Evolutionary conservation across 2,329 filamentous ascomycete genomes (phyloP), one percentile per base, ranked within the genome.

Genomic region (Cladosporium halotolerans): DNA sequence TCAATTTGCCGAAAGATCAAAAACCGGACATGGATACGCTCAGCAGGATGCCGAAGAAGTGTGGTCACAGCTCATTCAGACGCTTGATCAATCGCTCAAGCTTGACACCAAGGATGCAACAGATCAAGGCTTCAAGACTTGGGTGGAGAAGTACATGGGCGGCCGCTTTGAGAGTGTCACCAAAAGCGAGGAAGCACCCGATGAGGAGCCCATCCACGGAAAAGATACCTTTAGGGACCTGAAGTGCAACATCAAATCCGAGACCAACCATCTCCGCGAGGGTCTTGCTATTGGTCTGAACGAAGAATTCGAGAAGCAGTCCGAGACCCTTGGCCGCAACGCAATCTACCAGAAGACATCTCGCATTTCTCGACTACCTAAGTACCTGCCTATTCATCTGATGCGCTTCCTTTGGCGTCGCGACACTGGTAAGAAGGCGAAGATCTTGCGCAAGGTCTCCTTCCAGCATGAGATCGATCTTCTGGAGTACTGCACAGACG

Each of bases 31-130:
- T 54, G 90, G 88, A 6, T 97, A 86, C 66, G 91, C 93, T n/a
- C 93, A 99, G 72, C 93, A 99, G 72, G 93, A 99, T 74, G 93
- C 93, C 1, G 93, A 99, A 71, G 93, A 99, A 71, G 93, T 92
- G 44, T 99, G 92, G 90, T 93, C 92, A 16, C 92, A 97, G 68
- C 95, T 99, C 57, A 75, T 99, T 5, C 83, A 86, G 42, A 88
- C 92, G 65, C 74, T 99, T 36, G 83, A 86, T 57, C 81, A 87
- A 64, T 92, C 88, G 67, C 74, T 97, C 47, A 85, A 83, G 66
- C 72, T 87, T 58, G 83, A 81, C 63, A 78, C 80, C 8, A 67
- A 67, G 0, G 70, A 69, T 11, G 59, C 45, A 60, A 66, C 57
- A 33, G 78, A 83, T 2, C 69, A 76, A 1, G 88, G 88, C 0